Conservation (phyloP, 345 rosid genomes). For the Gossypium thurberi region DNA sequence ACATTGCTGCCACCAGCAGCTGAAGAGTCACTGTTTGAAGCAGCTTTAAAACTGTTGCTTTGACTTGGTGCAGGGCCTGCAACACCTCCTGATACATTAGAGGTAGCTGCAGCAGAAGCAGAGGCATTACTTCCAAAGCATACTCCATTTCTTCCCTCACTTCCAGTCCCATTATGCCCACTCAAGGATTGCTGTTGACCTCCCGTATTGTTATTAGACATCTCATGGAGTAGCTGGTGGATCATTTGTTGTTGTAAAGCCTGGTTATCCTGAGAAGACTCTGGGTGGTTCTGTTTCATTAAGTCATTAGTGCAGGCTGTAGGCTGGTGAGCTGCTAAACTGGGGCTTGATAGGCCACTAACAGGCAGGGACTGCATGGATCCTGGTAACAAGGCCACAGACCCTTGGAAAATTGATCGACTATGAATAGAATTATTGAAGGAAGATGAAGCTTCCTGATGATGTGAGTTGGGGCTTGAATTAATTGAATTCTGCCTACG, state of each 20-base stretch:
- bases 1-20: slow-evolving; percentile 40
- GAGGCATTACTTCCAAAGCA: slow-evolving; percentile 1
- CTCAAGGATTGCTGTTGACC: slow-evolving; percentile 40
- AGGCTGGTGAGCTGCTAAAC: slow-evolving; percentile 39
- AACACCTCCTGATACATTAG: slow-evolving; percentile 34
- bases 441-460: slow-evolving; percentile 54
- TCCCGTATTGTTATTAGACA: slow-evolving; percentile 45
- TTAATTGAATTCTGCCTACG: slow-evolving; percentile 76
- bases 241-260: slow-evolving; percentile 68
- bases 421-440: slow-evolving; percentile 49
- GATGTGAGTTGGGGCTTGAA: slow-evolving; percentile 51
- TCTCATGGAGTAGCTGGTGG: slow-evolving; percentile 71
- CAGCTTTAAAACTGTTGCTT: slow-evolving; percentile 57
- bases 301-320: slow-evolving; percentile 47
- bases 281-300: slow-evolving; percentile 42
- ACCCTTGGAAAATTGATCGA: slow-evolving; percentile 60
- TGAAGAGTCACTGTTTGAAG: slow-evolving; percentile 54
- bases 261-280: slow-evolving; percentile 52
- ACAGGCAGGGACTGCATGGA: slow-evolving; percentile 51
- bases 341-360: slow-evolving; percentile 45
- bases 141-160: slow-evolving; percentile 21
- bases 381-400: slow-evolving; percentile 39
- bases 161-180: slow-evolving; percentile 34
- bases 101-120: slow-evolving; percentile 30
- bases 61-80: slow-evolving; percentile 41